A percentile compares a stretch with the other conserved stretches of the same genome.
These are phyloP conservation scores for Periconia digitata DNA, from an alignment of 2,329 filamentous ascomycete genomes.

Conservation along the genomic window DNA sequence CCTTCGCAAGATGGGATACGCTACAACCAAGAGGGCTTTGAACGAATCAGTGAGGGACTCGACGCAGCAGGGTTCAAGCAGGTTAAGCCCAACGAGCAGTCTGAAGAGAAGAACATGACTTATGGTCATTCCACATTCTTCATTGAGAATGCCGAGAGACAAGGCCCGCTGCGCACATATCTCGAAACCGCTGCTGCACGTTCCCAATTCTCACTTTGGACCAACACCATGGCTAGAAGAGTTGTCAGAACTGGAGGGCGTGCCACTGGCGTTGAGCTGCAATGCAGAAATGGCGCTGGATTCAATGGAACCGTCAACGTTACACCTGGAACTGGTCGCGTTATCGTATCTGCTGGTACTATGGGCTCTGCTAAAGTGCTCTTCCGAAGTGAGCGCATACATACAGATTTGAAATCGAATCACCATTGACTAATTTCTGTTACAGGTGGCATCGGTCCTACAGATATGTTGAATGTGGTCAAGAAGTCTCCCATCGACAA, in stretches of 20 bases:
- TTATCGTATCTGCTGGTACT: constrained; percentile 66
- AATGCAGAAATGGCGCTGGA: constrained; percentile 49
- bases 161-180: constrained; percentile 69
- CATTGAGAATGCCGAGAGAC: constrained; percentile 64
- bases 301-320: constrained; percentile 60
- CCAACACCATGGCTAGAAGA: constrained; percentile 63
- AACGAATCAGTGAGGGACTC: constrained; percentile 61
- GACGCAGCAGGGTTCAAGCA: constrained; percentile 61
- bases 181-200: constrained; percentile 60
- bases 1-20: constrained; percentile 66
- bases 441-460: constrained; percentile 61
- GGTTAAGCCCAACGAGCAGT: constrained; percentile 60
- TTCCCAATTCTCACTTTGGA: constrained; percentile 65
- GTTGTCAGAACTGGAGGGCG: constrained; percentile 63
- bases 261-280: constrained; percentile 65
- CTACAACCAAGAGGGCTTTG: constrained; percentile 65
- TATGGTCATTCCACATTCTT: constrained; percentile 62
- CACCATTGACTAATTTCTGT: background rate
- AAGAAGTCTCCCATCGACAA: constrained; percentile 43
- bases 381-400: constrained; percentile 52
- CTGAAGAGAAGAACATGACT: constrained; percentile 64
- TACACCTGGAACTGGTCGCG: constrained; percentile 59
- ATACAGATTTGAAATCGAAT: too few relatives aligned
- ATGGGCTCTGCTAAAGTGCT: constrained; percentile 68
- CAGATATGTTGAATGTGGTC: constrained; percentile 47